phyloP scores from a whole-genome alignment of 768 basidiomycete species.

The Strobilomyces confusus region DNA sequence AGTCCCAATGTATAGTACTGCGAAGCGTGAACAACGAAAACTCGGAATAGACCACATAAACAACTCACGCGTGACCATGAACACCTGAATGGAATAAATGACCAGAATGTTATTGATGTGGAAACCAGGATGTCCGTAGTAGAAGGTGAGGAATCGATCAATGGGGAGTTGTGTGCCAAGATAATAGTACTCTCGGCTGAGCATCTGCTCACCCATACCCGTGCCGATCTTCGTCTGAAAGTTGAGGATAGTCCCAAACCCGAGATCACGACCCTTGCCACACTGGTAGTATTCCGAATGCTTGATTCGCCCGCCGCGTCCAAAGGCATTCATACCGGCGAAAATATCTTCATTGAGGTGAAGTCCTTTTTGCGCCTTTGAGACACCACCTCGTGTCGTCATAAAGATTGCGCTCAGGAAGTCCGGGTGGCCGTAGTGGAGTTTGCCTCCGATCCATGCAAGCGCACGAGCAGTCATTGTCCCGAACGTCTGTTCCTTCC shows the following conservation, averaged over 20 bases:
- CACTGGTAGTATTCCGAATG: conserved; percentile 99
- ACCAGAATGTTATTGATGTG: conserved; percentile 99
- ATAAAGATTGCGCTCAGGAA: conserved; percentile 98
- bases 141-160: conserved; percentile 98
- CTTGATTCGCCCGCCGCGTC: conserved; percentile 97
- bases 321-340: conserved; percentile 98
- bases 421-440: conserved; percentile 99
- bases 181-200: conserved; percentile 99
- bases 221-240: conserved; percentile 99
- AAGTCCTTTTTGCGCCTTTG: conserved; percentile 97
- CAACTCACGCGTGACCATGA: conserved; percentile 88
- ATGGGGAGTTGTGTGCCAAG: conserved; percentile 96
- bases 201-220: conserved; percentile 99
- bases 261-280: conserved; percentile 98
- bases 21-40: conserved; percentile 9
- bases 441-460: conserved; percentile 96
- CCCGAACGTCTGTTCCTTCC: conserved; percentile 99
- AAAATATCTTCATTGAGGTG: conserved; percentile 99
- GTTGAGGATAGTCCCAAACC: conserved; percentile 98
- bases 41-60: neutral
- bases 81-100: conserved; percentile 95
- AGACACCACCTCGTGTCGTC: conserved; percentile 97
- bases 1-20: conserved; percentile 92
- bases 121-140: conserved; percentile 99
- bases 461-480: conserved; percentile 94